Conservation (phyloP, 768 basidiomycete species). For the Cystofilobasidium macerans region DNA sequence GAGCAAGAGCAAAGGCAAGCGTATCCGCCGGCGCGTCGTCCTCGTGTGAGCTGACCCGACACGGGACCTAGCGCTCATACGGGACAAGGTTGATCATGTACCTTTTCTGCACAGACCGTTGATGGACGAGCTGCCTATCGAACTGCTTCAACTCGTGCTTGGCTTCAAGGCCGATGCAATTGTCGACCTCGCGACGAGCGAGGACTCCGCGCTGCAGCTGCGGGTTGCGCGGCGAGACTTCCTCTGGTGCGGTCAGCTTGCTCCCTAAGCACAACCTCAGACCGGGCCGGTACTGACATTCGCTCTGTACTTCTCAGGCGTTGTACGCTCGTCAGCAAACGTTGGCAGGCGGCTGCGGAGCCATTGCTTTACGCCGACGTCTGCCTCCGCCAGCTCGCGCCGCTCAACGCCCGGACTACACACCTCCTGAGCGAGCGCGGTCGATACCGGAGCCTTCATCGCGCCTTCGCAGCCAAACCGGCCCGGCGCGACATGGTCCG, state of each 20-base stretch:
- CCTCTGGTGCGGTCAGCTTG: not conserved
- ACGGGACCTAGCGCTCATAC: no score
- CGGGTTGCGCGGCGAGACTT: not conserved
- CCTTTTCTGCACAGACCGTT: not conserved
- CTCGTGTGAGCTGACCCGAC: no score
- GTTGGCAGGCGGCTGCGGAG: not conserved
- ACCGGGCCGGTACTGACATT: not conserved
- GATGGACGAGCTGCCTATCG: not conserved
- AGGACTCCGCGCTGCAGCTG: not conserved
- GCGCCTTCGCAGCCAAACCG: not conserved
- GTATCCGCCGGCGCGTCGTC: no score
- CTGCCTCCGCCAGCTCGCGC: not conserved
- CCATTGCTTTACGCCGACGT: not conserved
- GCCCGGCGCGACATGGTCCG: not conserved
- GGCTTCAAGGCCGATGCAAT: not conserved
- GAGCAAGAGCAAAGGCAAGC: no score
- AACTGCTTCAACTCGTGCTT: not conserved
- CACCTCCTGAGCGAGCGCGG: not conserved
- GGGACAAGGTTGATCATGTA: no score
- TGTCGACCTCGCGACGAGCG: not conserved
- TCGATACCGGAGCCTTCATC: not conserved
- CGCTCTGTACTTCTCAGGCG: not conserved
- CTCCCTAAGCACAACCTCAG: not conserved
- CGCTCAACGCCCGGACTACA: not conserved
- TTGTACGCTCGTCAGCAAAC: not conserved